Conservation (phyloP, 2,329 filamentous ascomycete genomes). For the Hypoxylon sp. region DNA sequence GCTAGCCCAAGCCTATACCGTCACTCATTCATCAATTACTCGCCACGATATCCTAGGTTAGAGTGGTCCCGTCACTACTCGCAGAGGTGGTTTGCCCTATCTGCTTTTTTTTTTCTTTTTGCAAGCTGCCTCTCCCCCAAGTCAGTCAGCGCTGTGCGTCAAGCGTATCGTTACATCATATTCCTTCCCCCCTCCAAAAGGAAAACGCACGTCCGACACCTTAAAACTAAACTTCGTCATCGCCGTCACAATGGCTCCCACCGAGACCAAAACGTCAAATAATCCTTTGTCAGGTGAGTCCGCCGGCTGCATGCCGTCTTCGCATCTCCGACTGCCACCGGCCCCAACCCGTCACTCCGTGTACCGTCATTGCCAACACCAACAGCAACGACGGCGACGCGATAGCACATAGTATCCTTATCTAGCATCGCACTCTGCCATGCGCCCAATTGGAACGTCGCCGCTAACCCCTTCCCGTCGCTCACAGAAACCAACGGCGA, state of each 20-base stretch:
- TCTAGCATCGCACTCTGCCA: slow-evolving; percentile 5
- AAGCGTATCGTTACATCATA: slow-evolving; percentile 48
- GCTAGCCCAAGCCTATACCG: slow-evolving; percentile 28
- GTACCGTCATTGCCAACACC: slow-evolving; percentile 6
- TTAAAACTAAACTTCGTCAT: slow-evolving; percentile 46
- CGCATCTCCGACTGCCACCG: slow-evolving; percentile 13
- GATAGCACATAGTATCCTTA: slow-evolving; percentile 2
- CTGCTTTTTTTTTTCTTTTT: slow-evolving; percentile 37
- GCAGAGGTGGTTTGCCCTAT: slow-evolving; percentile 46
- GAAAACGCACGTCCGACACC: slow-evolving; percentile 27
- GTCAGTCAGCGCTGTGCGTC: slow-evolving; percentile 39
- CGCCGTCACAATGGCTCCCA: slow-evolving; percentile 48
- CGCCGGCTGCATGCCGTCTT: slow-evolving; percentile 23
- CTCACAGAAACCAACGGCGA: slow-evolving; percentile 53
- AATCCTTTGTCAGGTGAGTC: slow-evolving; percentile 47
- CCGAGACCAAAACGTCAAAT: slow-evolving; percentile 46
- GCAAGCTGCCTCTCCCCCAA: slow-evolving; percentile 47
- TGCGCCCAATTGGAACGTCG: slow-evolving; percentile 34
- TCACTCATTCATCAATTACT: slow-evolving; percentile 33
- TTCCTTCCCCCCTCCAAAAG: slow-evolving; percentile 41
- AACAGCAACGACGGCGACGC: not conserved
- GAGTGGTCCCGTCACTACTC: slow-evolving; percentile 29
- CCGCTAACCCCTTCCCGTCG: slow-evolving; percentile 38
- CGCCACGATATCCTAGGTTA: slow-evolving; percentile 30
- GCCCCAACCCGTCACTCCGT: slow-evolving; percentile 4